Evolutionary conservation across 805 yeast genomes (phyloP).

Genomic region (Wickerhamiella spandovensis): DNA sequence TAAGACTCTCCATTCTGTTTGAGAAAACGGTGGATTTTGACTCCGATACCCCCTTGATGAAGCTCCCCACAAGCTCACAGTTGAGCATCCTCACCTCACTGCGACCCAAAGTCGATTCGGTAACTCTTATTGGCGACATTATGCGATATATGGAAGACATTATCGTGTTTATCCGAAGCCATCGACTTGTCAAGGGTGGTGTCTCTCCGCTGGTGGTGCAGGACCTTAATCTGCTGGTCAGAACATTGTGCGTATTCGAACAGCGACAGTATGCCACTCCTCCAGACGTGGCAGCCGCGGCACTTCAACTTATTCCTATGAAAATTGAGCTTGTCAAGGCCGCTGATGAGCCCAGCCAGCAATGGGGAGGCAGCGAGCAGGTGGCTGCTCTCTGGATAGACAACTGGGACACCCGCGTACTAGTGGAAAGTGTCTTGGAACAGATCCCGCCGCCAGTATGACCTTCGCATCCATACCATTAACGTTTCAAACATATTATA

Average conservation of each 20-base stretch:
- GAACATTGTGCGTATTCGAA: conserved; percentile 31
- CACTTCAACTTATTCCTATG: conserved; percentile 36
- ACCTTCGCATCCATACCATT: too few species aligned
- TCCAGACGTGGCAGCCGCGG: conserved; percentile 36
- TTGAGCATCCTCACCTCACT: not conserved
- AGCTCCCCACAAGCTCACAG: not conserved
- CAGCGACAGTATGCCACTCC: conserved; percentile 39
- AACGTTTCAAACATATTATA: too few species aligned
- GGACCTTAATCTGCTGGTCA: conserved; percentile 31
- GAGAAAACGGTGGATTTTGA: not conserved
- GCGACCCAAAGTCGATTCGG: conserved; percentile 6
- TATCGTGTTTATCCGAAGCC: conserved; percentile 38
- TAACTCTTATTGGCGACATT: conserved; percentile 37
- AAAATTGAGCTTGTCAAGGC: conserved; percentile 30
- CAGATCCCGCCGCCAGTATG: conserved; percentile 41
- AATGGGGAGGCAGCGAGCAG: conserved; percentile 42
- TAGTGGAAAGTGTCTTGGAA: conserved; percentile 39
- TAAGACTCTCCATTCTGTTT: not conserved
- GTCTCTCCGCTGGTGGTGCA: conserved; percentile 33
- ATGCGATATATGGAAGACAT: conserved; percentile 44
- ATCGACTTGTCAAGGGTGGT: conserved; percentile 42
- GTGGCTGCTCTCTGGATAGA: conserved; percentile 30
- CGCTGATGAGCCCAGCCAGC: conserved; percentile 37
- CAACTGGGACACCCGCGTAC: conserved; percentile 34
- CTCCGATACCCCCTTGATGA: not conserved